phyloP scores from a whole-genome alignment of 169 alveolate species.

The Plasmodium relictum region DNA sequence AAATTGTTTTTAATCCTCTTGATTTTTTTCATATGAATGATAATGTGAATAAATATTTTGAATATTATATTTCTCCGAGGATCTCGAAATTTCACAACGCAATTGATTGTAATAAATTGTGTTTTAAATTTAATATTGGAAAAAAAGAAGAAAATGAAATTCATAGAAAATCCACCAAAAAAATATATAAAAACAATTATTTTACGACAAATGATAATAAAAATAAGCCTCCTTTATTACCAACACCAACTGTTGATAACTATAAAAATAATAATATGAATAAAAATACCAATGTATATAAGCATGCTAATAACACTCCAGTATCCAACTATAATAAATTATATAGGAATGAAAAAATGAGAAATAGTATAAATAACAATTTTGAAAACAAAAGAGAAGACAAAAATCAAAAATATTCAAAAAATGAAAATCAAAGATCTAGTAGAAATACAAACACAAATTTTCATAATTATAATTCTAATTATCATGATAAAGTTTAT shows the following conservation, averaged over 20 bases:
- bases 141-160: not conserved
- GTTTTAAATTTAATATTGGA: constrained; percentile 12
- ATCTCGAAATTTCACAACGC: not conserved
- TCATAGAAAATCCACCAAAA: not conserved
- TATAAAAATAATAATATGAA: not conserved
- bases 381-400: constrained; percentile 40
- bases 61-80: constrained; percentile 14
- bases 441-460: not conserved
- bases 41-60: constrained; percentile 35
- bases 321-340: constrained; percentile 4
- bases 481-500: not conserved
- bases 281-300: constrained; percentile 22
- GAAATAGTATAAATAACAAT: constrained; percentile 10
- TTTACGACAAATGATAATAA: not conserved
- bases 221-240: constrained; percentile 34
- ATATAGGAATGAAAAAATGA: constrained; percentile 16
- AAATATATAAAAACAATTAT: not conserved
- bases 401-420: constrained; percentile 8
- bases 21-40: constrained; percentile 46
- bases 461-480: constrained; percentile 6
- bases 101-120: not conserved
- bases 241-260: constrained; percentile 13
- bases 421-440: constrained; percentile 22
- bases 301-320: not conserved
- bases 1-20: constrained; percentile 33